phyloP scores from a whole-genome alignment of 148 eudicot genomes.

The Rhododendron ferrugineum region DNA sequence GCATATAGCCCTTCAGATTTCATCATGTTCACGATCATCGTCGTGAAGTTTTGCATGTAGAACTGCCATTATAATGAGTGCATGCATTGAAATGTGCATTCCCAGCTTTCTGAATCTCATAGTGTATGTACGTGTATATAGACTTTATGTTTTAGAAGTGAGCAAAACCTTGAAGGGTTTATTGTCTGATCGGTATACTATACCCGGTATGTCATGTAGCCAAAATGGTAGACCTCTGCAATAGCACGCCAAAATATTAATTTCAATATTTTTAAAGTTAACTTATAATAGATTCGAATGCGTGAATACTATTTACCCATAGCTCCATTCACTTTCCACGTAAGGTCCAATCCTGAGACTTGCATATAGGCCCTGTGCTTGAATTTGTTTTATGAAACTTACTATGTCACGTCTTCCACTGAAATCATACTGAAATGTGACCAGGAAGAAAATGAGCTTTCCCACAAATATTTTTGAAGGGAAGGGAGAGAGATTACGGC shows the following conservation, averaged over 20 bases:
- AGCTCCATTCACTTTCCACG: conserved; percentile 61
- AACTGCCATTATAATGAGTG: conserved; percentile 20
- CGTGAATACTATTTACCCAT: conserved; percentile 34
- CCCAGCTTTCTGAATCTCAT: background rate
- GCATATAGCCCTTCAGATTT: conserved; percentile 61
- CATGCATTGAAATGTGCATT: background rate
- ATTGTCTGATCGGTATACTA: conserved; percentile 39
- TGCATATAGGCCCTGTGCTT: conserved; percentile 56
- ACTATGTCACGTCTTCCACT: conserved; percentile 55
- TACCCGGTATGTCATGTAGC: conserved; percentile 45
- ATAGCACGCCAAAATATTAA: background rate
- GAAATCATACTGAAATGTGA: conserved; percentile 53
- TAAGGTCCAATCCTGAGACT: conserved; percentile 66
- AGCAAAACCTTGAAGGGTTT: conserved; percentile 47
- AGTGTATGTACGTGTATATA: background rate
- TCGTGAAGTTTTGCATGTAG: conserved; percentile 65
- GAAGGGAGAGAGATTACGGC: background rate
- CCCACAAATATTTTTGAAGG: background rate
- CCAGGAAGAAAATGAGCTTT: background rate
- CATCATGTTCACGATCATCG: conserved; percentile 65
- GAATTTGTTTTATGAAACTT: conserved; percentile 53
- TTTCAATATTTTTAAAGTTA: background rate
- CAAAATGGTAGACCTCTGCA: conserved; percentile 55
- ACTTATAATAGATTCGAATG: background rate
- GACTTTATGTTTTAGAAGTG: background rate